Base-by-base conservation (phyloP, 2,329 filamentous ascomycete genomes). In the Pseudogymnoascus sp. region DNA sequence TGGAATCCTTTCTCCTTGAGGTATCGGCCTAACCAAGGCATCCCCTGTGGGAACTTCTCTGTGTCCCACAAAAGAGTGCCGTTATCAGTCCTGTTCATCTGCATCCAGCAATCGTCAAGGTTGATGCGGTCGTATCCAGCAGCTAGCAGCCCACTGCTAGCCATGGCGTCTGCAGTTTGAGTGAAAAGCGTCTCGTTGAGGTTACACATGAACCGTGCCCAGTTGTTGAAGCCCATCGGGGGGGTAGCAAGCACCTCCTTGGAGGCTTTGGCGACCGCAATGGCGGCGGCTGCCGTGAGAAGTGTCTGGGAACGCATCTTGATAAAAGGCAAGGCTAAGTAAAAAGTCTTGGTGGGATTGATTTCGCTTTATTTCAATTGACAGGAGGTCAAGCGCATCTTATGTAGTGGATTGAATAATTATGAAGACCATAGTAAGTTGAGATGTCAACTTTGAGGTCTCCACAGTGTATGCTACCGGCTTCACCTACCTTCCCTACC, bases 31-130 rank as follows among this genome's bases (percentile, higher is more conserved):
- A 82, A 71, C 0, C 79, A 77, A 6, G 76, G 77, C 65, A 88
- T 83, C 0, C 85, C 85, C 23, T 79, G 74, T 0, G 85, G 84
- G 63, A 86, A 87, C 62, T 79, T 81, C 4, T 67, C 70, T 0
- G 72, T 69, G 67, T 84, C 78, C 0, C 78, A 75, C 4, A 80
- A 69, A 3, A 83, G 75, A 34, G 78, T 73, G 1, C 74, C 68
- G 0, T 75, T 80, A 6, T 64, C 70, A 16, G 69, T 67, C 66
- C 81, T 75, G 2, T 80, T 74, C 79, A 80, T 5, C 14, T 67
- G 68, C 21, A 68, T 77, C 81, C 80, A 88, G 73, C 84, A 86
- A 70, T 87, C 85, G 68, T 87, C 84, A 64, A 83, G 79, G 64
- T 83, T 83, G 65, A 85, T 78, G 63, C 84, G 83, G 18, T 77